These are phyloP conservation scores for Leccinum broughii DNA, from an alignment of 768 basidiomycete genomes.

Conservation along the genomic window DNA sequence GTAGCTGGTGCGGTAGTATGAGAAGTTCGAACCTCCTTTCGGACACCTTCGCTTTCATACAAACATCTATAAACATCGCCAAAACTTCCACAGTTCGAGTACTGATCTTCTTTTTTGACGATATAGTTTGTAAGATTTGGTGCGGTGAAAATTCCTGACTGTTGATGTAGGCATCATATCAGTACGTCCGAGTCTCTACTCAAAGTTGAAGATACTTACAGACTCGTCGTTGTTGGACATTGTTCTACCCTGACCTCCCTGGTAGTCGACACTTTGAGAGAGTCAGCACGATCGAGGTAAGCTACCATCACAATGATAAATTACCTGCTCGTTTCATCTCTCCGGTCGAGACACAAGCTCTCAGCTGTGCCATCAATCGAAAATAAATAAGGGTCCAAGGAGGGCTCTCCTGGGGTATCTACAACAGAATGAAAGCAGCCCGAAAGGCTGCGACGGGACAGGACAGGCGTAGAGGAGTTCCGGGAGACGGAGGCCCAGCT, in stretches of 20 bases:
- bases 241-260: not conserved
- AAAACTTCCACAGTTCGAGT: not conserved
- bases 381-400: not conserved
- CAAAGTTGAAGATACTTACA: too few species aligned
- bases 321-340: too few species aligned
- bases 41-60: not conserved
- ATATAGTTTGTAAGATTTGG: not conserved
- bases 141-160: not conserved
- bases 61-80: not conserved
- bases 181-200: too few species aligned
- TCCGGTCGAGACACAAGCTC: not conserved
- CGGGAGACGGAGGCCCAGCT: too few species aligned
- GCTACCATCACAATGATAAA: too few species aligned
- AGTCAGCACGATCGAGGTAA: too few species aligned
- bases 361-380: not conserved
- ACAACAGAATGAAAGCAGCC: too few species aligned
- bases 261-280: too few species aligned
- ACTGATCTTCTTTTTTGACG: not conserved
- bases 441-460: too few species aligned
- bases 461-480: too few species aligned
- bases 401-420: not conserved
- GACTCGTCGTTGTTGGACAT: not conserved
- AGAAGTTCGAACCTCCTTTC: not conserved
- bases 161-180: not conserved
- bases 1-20: not conserved